Evolutionary conservation across 1,284 basidiomycete species (phyloP).

Genomic region (Malassezia cuniculi): DNA sequence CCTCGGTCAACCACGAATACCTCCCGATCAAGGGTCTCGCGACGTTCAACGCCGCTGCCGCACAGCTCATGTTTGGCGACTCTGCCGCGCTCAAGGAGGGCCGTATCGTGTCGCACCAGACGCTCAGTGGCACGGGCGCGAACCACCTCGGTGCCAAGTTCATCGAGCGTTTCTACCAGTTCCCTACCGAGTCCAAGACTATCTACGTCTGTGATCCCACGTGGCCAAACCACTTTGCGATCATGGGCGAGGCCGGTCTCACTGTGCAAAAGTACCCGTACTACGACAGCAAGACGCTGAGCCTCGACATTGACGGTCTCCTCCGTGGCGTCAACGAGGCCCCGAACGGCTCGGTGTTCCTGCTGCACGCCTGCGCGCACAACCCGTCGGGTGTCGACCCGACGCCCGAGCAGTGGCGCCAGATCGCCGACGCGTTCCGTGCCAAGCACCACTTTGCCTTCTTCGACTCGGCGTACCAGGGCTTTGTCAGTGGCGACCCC

Average conservation of each 20-base stretch:
- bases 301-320: constrained; percentile 69
- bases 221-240: constrained; percentile 87
- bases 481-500: constrained; percentile 74
- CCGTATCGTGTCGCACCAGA: constrained; percentile 47
- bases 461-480: constrained; percentile 92
- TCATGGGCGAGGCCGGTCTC: constrained; percentile 72
- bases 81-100: constrained; percentile 62
- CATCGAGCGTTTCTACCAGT: constrained; percentile 66
- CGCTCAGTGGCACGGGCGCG: constrained; percentile 88
- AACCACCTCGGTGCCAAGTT: constrained; percentile 84
- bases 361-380: constrained; percentile 86
- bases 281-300: constrained; percentile 78
- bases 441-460: constrained; percentile 72
- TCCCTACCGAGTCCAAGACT: constrained; percentile 46
- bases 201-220: constrained; percentile 79
- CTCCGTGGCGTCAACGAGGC: constrained; percentile 52
- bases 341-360: constrained; percentile 64
- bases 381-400: constrained; percentile 91
- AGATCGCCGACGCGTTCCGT: constrained; percentile 63
- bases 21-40: constrained; percentile 77
- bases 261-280: constrained; percentile 71
- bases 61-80: constrained; percentile 63
- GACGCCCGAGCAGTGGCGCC: constrained; percentile 72
- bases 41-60: constrained; percentile 64
- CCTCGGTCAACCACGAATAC: constrained; percentile 78